phyloP scores from a whole-genome alignment of 352 stramenopile genomes.

The Phytophthora constricta region DNA sequence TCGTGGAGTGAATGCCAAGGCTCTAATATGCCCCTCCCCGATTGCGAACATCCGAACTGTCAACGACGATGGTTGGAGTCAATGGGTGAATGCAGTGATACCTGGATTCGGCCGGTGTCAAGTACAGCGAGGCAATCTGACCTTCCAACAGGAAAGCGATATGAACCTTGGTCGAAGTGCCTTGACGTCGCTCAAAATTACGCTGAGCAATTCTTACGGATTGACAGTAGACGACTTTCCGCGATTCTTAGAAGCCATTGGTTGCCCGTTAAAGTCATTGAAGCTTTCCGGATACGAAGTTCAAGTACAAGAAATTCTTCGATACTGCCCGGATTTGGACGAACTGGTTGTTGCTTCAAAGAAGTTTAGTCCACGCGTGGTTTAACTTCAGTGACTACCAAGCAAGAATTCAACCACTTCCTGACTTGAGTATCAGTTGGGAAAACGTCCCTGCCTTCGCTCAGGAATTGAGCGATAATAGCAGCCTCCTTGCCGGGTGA shows the following conservation, averaged over 20 bases:
- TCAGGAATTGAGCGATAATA: neutral
- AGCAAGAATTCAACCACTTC: neutral
- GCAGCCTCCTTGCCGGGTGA: neutral
- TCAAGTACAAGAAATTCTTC: neutral
- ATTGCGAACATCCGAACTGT: neutral
- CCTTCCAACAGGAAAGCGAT: neutral
- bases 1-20: neutral
- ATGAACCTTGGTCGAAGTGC: neutral
- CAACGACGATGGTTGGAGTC: conserved; percentile 8
- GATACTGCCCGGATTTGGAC: neutral
- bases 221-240: neutral
- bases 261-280: neutral
- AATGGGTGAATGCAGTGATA: conserved; percentile 13
- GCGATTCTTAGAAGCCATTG: neutral
- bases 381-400: neutral
- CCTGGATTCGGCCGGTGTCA: conserved; percentile 12
- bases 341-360: neutral
- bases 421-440: neutral
- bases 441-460: neutral
- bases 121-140: neutral
- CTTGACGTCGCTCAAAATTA: neutral
- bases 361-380: neutral
- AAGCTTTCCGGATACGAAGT: neutral
- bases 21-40: neutral
- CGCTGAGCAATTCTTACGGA: neutral